Conservation (phyloP, 106 monocot genomes). For the Acorus calamus region DNA sequence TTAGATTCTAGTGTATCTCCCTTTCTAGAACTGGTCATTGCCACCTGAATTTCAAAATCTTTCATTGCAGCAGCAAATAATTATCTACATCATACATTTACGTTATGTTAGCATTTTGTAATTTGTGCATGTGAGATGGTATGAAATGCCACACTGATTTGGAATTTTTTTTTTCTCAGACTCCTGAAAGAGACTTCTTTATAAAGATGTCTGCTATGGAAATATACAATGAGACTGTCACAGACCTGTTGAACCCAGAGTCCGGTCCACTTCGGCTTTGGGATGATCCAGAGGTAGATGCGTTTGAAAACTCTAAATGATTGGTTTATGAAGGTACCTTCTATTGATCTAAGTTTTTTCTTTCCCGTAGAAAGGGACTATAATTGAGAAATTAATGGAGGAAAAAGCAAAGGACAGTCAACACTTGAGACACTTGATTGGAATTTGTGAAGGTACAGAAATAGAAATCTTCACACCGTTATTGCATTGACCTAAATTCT, state of each 20-base stretch:
- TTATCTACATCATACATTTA: too few relatives aligned
- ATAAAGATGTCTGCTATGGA: conserved; percentile 95
- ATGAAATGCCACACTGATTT: background rate
- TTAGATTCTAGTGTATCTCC: too few relatives aligned
- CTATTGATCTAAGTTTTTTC: too few relatives aligned
- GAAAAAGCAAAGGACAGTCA: conserved; percentile 68
- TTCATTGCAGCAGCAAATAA: too few relatives aligned
- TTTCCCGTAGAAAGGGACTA: conserved; percentile 72
- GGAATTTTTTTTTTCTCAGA: conserved; percentile 25
- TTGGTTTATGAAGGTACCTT: too few relatives aligned
- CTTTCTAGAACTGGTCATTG: too few relatives aligned
- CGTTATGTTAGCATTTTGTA: too few relatives aligned
- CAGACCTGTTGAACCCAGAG: conserved; percentile 78
- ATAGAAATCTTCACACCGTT: background rate
- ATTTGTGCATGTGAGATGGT: background rate
- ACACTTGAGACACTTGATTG: conserved; percentile 70
- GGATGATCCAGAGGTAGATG: conserved; percentile 89
- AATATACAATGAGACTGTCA: conserved; percentile 92
- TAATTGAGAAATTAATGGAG: conserved; percentile 89
- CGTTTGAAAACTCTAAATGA: too few relatives aligned
- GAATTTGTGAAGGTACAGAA: conserved; percentile 78
- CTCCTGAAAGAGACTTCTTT: conserved; percentile 54
- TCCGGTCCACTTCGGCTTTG: conserved; percentile 79
- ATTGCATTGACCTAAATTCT: too few relatives aligned
- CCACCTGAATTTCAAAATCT: too few relatives aligned